Conservation (phyloP, 2,329 filamentous ascomycete genomes). For the Orbilia brochopaga region DNA sequence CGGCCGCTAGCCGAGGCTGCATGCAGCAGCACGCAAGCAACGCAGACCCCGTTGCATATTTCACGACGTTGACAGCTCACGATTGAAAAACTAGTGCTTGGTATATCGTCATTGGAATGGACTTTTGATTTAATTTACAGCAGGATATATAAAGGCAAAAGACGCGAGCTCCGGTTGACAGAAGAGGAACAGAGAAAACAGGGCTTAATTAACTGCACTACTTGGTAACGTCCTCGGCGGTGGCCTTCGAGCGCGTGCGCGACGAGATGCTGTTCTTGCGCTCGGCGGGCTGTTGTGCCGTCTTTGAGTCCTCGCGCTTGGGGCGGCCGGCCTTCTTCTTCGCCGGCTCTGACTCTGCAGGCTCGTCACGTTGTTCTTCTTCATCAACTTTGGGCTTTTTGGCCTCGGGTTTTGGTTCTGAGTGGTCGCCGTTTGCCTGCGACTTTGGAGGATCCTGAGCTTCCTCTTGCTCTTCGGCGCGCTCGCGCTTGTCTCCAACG, state of each 20-base stretch:
- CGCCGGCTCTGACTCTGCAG: slow-evolving; percentile 8
- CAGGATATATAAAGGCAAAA: too few species aligned
- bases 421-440: slow-evolving; percentile 6
- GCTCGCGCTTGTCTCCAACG: slow-evolving; percentile 34
- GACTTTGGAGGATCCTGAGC: neutral
- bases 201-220: slow-evolving; percentile 9
- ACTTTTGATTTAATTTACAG: slow-evolving; percentile 8
- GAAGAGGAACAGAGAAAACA: neutral
- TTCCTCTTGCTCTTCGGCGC: slow-evolving; percentile 19
- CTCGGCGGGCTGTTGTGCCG: slow-evolving; percentile 2
- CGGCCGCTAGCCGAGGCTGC: too few species aligned
- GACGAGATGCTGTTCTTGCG: slow-evolving; percentile 34
- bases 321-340: slow-evolving; percentile 33
- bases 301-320: slow-evolving; percentile 28
- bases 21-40: too few species aligned
- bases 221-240: slow-evolving; percentile 17
- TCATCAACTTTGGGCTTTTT: slow-evolving; percentile 37
- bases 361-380: neutral
- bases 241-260: slow-evolving; percentile 34
- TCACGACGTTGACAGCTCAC: slow-evolving; percentile 15
- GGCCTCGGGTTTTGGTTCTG: slow-evolving; percentile 26
- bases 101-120: neutral
- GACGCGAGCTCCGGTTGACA: neutral
- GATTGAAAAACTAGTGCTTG: too few species aligned
- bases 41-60: neutral